These are phyloP conservation scores for Jamesozyma gamospora DNA, from an alignment of 805 yeast genomes.

Conservation along the genomic window DNA sequence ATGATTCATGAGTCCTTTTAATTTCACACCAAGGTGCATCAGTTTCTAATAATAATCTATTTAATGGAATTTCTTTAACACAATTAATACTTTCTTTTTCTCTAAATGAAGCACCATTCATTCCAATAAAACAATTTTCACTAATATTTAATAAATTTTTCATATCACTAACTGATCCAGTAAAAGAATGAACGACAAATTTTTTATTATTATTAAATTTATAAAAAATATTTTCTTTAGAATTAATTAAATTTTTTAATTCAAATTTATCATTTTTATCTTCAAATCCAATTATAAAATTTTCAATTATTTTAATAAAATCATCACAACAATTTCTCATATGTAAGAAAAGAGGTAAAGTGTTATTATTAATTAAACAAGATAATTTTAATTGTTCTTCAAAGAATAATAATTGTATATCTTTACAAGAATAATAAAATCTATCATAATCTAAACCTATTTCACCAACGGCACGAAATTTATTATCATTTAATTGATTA, in stretches of 20 bases:
- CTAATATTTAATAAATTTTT: constrained; percentile 39
- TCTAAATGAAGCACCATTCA: constrained; percentile 89
- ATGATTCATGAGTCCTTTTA: constrained; percentile 70
- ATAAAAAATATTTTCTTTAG: constrained; percentile 16
- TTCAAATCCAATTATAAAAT: constrained; percentile 40
- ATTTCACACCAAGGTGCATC: constrained; percentile 99
- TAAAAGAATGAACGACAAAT: constrained; percentile 93
- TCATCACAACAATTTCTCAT: constrained; percentile 82
- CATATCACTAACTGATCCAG: constrained; percentile 67
- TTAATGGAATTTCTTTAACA: constrained; percentile 57
- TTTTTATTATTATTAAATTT: constrained; percentile 32
- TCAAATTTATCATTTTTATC: constrained; percentile 25
- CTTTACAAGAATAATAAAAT: constrained; percentile 60
- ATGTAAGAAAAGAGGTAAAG: constrained; percentile 78
- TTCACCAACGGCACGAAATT: constrained; percentile 83
- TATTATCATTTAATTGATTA: constrained; percentile 39
- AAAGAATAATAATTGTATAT: constrained; percentile 60
- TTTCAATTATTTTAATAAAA: constrained; percentile 53
- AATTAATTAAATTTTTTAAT: constrained; percentile 4
- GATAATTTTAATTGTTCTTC: constrained; percentile 57
- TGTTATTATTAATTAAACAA: constrained; percentile 32
- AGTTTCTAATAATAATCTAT: constrained; percentile 72
- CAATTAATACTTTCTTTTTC: constrained; percentile 63
- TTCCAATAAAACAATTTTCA: constrained; percentile 46
- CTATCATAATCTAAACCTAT: constrained; percentile 93